Evolutionary conservation across 1,284 basidiomycete genomes (phyloP), one percentile per base, ranked within the genome.

Genomic region (Dichomitus squalens): DNA sequence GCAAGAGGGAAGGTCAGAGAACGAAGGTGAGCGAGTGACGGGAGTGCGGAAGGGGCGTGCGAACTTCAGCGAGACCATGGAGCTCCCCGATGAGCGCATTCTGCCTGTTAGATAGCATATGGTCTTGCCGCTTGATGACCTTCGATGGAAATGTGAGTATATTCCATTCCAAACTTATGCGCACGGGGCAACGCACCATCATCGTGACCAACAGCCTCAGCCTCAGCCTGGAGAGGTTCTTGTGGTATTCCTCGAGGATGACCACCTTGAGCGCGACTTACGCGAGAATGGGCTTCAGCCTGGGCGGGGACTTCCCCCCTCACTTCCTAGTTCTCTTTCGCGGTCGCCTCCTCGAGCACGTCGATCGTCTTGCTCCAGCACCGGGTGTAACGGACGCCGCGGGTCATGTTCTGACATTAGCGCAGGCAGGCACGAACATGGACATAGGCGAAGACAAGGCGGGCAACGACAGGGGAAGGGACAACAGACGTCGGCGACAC

Each of bases 261-360:
- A 96, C 86, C 0, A 95, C 96, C 51, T 88, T 80, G 49, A 92
- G 73, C 1, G 94, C 92, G 34, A 93, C 83, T 31, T 85, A 74
- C 31, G 82, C 77, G 6, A 98, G 82, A 3, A 85, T 68, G 0
- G 90, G 89, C 66, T 93, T 95, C 66, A 98, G 77, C 4, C 75
- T 68, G 0, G 88, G 87, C 6, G 95, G 95, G 76, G 98, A 98
- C 73, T 95, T 96, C 68, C 88, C n/a, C 88, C 76, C 92, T 94
- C 57, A 79, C 75, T 39, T 85, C 83, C 86, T 88, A 92, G 44
- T 76, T 79, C 86, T 87, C 86, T 66, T 81, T 79, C 12, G 78
- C 77, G 27, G 92, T 85, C 27, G 83, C 81, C 6, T 58, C 70
- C 66, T 87, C 87, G 60, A 95, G 77, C 21, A 80, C 77, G 31